Conservation (phyloP, 805 yeast genomes). For the Maudiozyma pseudohumilis region DNA sequence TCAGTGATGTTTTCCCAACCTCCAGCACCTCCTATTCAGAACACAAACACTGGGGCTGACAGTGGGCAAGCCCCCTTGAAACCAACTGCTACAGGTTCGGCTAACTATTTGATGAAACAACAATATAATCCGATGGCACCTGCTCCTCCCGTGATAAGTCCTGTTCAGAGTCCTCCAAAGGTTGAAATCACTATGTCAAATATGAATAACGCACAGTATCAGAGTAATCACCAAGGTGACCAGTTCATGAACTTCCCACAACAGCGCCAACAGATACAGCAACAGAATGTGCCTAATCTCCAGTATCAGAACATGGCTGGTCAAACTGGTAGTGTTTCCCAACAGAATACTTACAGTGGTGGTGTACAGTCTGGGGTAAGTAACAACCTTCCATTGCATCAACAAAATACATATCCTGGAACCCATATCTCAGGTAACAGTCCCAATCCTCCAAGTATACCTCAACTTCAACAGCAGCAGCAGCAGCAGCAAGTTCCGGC, state of each 20-base stretch:
- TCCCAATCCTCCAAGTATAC: background rate
- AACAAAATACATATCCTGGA: background rate
- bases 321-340: constrained; percentile 1
- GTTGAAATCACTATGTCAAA: background rate
- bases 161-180: background rate
- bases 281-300: constrained; percentile 6
- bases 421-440: background rate
- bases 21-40: background rate
- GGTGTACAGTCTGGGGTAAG: background rate
- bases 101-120: constrained; percentile 25
- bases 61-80: constrained; percentile 22
- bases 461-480: constrained; percentile 2
- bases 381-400: background rate
- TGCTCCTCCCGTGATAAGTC: constrained; percentile 12
- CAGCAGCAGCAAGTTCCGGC: constrained; percentile 2
- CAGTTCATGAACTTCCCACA: constrained; percentile 10
- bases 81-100: constrained; percentile 30
- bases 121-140: constrained; percentile 11
- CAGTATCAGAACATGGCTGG: constrained; percentile 1
- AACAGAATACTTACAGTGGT: background rate
- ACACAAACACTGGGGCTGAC: background rate
- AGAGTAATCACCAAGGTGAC: constrained; percentile 12
- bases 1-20: background rate
- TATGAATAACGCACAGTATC: constrained; percentile 1
- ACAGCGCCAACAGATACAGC: background rate